Evolutionary conservation across 75 land plant genomes (phyloP), one percentile per base, ranked within the genome.

Genomic region (Cupressus sempervirens): DNA sequence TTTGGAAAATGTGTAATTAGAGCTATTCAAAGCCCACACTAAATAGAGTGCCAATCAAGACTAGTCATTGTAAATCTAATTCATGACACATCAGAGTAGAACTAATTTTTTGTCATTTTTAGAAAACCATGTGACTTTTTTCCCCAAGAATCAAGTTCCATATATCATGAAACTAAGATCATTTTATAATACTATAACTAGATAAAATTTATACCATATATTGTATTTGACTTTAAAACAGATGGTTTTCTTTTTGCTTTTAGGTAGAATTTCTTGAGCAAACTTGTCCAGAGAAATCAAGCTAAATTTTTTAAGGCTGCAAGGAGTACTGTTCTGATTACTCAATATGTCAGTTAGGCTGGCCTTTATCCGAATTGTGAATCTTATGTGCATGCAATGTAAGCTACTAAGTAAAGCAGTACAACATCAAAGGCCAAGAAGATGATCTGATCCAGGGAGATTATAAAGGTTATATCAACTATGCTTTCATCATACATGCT

Each of bases 401-500:
- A 10, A 68, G 34, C 73, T 68, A 32, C 30, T 30, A 68, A 30
- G 30, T 10, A 10, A 29, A 68, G 29, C 73, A 68, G 32, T 68
- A 32, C 73, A n/a, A 12, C 30, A 1, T 68, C 73, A n/a, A n/a
- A n/a, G 29, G 73, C 29, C 36, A 40, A 26, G 16, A 11, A 40
- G 26, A 41, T 34, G 32, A 41, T 20, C 26, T 23, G n/a, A 35
- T 41, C 82, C 82, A 20, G 36, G 34, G 82, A 80, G 13, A 7
- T 23, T 16, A 45, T 41, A 56, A 56, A 45, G 48, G 82, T 23
- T 56, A 80, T 80, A 23, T 12, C 48, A 80, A 30, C 34, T 35
- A 41, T 23, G 43, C 48, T 53, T 84, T 84, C 85, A 84, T 40
- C 18, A 32, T 58, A 36, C 1, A n/a, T 38, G 45, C 34, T 83